phyloP scores from a whole-genome alignment of 164 flowering plant genomes.

The Annona squamosa region DNA sequence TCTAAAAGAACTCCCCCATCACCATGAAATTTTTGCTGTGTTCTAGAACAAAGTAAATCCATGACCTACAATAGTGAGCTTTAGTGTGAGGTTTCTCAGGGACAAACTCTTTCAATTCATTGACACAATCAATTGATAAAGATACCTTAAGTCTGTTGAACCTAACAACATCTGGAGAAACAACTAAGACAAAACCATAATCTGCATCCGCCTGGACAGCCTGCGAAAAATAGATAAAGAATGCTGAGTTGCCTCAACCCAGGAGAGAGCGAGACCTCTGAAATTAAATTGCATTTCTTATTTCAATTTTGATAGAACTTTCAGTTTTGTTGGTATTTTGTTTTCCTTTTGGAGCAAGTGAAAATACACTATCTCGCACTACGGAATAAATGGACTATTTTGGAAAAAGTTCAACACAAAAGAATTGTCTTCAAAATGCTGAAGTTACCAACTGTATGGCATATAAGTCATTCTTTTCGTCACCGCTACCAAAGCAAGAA shows the following conservation, averaged over 20 bases:
- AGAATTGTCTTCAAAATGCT: not conserved
- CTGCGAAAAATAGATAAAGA: conserved; percentile 2
- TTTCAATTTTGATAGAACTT: too few relatives aligned
- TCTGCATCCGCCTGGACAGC: conserved; percentile 5
- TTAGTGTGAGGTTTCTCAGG: not conserved
- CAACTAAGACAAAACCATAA: conserved; percentile 8
- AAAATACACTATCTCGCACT: not conserved
- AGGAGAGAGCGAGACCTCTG: too few relatives aligned
- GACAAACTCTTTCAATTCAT: not conserved
- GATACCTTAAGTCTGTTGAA: conserved; percentile 13
- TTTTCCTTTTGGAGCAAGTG: not conserved
- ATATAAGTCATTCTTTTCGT: conserved; percentile 7
- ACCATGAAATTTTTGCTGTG: not conserved
- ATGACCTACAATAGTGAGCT: conserved; percentile 4
- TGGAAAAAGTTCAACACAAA: not conserved
- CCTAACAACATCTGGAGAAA: conserved; percentile 12
- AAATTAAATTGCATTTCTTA: too few relatives aligned
- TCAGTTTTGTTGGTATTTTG: too few relatives aligned
- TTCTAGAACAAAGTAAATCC: conserved; percentile 2
- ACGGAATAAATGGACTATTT: too few relatives aligned
- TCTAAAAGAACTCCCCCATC: conserved; percentile 11
- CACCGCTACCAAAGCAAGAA: conserved; percentile 6
- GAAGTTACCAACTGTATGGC: conserved; percentile 13
- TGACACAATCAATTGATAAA: not conserved
- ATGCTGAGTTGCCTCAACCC: too few relatives aligned